A percentile compares a stretch with the other conserved stretches of the same genome.
Conservation (phyloP, 1,139 yeast genomes). For the Suhomyces bokatorum region DNA sequence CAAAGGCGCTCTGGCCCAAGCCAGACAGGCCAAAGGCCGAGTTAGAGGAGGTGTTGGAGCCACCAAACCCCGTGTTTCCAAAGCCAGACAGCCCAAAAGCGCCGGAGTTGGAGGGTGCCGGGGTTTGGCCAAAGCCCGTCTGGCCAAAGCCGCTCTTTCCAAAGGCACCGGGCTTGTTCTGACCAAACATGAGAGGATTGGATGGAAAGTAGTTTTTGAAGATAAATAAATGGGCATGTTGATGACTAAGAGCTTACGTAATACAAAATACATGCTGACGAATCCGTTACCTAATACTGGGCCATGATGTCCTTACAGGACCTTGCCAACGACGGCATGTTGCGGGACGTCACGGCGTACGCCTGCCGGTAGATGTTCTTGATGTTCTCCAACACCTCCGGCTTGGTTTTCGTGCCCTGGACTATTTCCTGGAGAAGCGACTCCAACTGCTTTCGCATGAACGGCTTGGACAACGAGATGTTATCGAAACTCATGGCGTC, state of each 20-base stretch:
- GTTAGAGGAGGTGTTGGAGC: no score
- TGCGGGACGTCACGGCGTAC: constrained; percentile 41
- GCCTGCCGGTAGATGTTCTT: constrained; percentile 65
- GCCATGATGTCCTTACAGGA: constrained; percentile 20
- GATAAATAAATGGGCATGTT: no score
- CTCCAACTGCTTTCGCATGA: constrained; percentile 77
- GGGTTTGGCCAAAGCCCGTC: constrained; percentile 8
- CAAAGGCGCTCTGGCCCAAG: no score
- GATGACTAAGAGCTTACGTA: no score
- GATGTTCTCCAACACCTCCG: constrained; percentile 57
- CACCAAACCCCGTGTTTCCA: not conserved
- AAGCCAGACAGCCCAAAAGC: constrained; percentile 12
- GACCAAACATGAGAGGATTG: constrained; percentile 5
- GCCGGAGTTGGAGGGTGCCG: not conserved
- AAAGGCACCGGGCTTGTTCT: constrained; percentile 1
- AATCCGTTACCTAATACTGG: not conserved
- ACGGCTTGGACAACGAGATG: constrained; percentile 84
- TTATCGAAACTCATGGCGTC: constrained; percentile 71
- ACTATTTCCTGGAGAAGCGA: constrained; percentile 65
- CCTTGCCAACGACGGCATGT: constrained; percentile 28
- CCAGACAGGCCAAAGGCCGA: no score
- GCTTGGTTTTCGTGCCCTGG: constrained; percentile 56
- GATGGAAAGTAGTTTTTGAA: no score
- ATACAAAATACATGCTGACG: no score
- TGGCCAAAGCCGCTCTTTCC: constrained; percentile 1